Percentiles rank a stretch among this genome's conserved stretches.
phyloP scores from a whole-genome alignment of 805 yeast species.

The Candida khao-thaluensis region DNA sequence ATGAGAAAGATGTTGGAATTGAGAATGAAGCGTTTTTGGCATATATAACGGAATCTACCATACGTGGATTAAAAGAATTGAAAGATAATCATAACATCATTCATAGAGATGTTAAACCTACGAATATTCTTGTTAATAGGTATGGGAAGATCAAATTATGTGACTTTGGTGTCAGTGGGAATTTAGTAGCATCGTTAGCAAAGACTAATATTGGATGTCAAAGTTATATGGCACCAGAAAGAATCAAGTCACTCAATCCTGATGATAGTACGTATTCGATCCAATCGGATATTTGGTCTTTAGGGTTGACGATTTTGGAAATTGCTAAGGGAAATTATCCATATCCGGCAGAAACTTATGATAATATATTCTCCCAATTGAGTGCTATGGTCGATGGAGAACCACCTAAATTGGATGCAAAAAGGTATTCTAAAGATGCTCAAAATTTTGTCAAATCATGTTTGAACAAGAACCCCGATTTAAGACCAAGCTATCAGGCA shows the following conservation, averaged over 20 bases:
- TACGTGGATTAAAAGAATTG: constrained; percentile 75
- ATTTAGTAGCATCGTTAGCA: constrained; percentile 90
- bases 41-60: constrained; percentile 73
- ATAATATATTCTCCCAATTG: constrained; percentile 85
- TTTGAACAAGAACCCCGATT: constrained; percentile 74
- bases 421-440: constrained; percentile 69
- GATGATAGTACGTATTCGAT: constrained; percentile 84
- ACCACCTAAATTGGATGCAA: constrained; percentile 76
- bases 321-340: constrained; percentile 91
- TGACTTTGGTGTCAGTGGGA: constrained; percentile 96
- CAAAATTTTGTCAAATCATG: constrained; percentile 76
- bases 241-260: constrained; percentile 74
- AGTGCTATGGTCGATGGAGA: constrained; percentile 97
- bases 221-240: constrained; percentile 97
- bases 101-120: constrained; percentile 96
- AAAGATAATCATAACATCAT: constrained; percentile 91
- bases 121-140: constrained; percentile 81
- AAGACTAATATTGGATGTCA: constrained; percentile 97
- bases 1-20: constrained; percentile 57
- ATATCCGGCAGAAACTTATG: constrained; percentile 92
- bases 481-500: constrained; percentile 77
- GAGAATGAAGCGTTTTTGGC: constrained; percentile 80
- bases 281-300: constrained; percentile 94
- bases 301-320: constrained; percentile 87
- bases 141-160: constrained; percentile 86